Base-by-base conservation (phyloP, 441 rosid species). In the Kokia cookei region DNA sequence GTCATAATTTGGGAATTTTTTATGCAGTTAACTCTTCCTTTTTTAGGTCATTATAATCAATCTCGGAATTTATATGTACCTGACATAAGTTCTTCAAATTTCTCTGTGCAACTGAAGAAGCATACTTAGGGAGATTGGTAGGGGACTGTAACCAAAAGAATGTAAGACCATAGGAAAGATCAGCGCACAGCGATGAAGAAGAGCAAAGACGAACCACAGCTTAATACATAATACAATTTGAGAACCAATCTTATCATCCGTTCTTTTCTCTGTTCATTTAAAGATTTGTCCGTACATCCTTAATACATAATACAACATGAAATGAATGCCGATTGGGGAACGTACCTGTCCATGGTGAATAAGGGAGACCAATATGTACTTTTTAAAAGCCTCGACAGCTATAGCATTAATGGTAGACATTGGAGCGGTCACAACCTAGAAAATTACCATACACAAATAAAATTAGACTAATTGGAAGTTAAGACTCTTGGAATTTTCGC, bases 391-490 rank as follows among this genome's bases (percentile, higher is more conserved):
- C 85, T 96, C 98, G 51, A 91, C 77, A 35, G 97, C 97, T 68
- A 96, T 93, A 72, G 97, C 96, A 85, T 81, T 96, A 77, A 85
- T 76, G 3, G 72, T 24, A 73, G 86, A 69, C 98, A 92, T 93
- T 48, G 98, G 98, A 81, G 99, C 94, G 65, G 96, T 92, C 79
- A 93, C 94, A 75, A 89, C 98, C 99, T 96, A 79, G 54, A 43
- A 19, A 32, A 74, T 45, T 58, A 57, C 22, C 55, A 48, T 26
- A 73, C 79, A 54, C 63, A 62, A 75, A 54, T 40, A 64, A 73
- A 15, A 32, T 69, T 27, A 40, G 59, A 57, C 29, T 65, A 73
- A 72, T 35, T 19, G 4, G 37, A 74, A 45, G 69, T 75, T 24
- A 37, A 40, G 75, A 66, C 32, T 8, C 61, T 45, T 6, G 15